These are phyloP conservation scores for Neospermospora avenae DNA, from an alignment of 2,329 filamentous ascomycete species.

Conservation along the genomic window DNA sequence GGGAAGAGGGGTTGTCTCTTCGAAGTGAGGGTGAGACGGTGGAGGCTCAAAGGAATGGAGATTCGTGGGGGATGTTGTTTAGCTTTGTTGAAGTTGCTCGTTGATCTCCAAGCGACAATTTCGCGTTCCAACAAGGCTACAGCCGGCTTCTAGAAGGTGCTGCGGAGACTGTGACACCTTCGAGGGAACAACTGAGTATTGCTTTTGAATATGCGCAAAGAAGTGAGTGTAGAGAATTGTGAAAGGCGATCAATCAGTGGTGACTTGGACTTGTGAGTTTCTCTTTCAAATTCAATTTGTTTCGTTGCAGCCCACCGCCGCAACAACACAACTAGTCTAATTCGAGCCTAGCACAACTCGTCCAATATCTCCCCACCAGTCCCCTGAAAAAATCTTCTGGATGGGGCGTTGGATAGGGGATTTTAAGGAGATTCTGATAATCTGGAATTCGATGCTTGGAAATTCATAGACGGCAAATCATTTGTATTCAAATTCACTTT, in stretches of 20 bases:
- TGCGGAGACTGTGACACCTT: conserved; percentile 17
- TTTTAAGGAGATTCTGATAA: neutral
- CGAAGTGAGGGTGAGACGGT: conserved; percentile 14
- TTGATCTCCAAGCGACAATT: conserved; percentile 28
- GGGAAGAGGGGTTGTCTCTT: conserved; percentile 14
- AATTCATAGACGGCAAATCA: neutral
- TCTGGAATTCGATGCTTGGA: neutral
- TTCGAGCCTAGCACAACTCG: neutral
- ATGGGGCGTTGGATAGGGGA: neutral
- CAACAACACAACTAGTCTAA: neutral
- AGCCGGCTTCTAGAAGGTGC: conserved; percentile 22
- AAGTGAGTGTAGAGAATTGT: conserved; percentile 28
- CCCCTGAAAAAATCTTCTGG: conserved; percentile 7
- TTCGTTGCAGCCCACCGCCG: neutral
- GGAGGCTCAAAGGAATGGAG: conserved; percentile 12
- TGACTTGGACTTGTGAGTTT: neutral
- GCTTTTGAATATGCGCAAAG: conserved; percentile 18
- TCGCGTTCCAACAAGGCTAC: conserved; percentile 18
- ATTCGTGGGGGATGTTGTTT: conserved; percentile 17
- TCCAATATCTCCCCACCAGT: neutral
- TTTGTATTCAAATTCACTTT: conserved; percentile 16
- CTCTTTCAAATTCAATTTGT: neutral
- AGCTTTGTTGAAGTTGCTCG: conserved; percentile 23
- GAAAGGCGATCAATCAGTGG: neutral
- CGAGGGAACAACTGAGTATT: conserved; percentile 17